Percentiles rank a stretch among this genome's conserved stretches.
phyloP scores from a whole-genome alignment of 768 basidiomycete species.

The Lentinula boryana region DNA sequence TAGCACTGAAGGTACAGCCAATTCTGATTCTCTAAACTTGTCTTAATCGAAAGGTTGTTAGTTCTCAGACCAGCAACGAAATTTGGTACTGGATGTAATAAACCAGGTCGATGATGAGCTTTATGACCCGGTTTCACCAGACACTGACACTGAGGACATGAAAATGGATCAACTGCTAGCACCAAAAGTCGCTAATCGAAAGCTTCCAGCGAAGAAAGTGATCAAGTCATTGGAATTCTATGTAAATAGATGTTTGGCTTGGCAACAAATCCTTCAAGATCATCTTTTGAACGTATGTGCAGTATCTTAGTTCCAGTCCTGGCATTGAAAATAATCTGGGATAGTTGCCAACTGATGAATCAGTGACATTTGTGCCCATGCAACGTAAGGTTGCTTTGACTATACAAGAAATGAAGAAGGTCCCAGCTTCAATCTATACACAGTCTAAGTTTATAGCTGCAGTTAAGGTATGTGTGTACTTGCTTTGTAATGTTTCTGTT shows the following conservation, averaged over 20 bases:
- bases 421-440: neutral
- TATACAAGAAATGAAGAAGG: neutral
- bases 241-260: too few species aligned
- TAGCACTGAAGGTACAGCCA: neutral
- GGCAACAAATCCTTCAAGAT: too few species aligned
- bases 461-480: neutral
- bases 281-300: neutral
- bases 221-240: neutral
- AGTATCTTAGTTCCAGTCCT: neutral
- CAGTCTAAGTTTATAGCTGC: neutral
- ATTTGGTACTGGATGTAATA: neutral
- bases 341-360: neutral
- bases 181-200: too few species aligned
- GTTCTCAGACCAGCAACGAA: neutral
- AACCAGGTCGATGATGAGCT: neutral
- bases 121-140: neutral
- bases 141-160: neutral
- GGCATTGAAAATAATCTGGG: neutral
- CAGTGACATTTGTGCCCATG: too few species aligned
- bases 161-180: neutral
- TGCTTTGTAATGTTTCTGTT: neutral
- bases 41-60: neutral
- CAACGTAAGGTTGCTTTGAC: too few species aligned
- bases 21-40: neutral
- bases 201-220: too few species aligned